Percentiles rank a stretch among this genome's conserved stretches.
These are phyloP conservation scores for Rhynchospora pubera DNA, from an alignment of 176 grass and related monocot genomes.

Conservation along the genomic window DNA sequence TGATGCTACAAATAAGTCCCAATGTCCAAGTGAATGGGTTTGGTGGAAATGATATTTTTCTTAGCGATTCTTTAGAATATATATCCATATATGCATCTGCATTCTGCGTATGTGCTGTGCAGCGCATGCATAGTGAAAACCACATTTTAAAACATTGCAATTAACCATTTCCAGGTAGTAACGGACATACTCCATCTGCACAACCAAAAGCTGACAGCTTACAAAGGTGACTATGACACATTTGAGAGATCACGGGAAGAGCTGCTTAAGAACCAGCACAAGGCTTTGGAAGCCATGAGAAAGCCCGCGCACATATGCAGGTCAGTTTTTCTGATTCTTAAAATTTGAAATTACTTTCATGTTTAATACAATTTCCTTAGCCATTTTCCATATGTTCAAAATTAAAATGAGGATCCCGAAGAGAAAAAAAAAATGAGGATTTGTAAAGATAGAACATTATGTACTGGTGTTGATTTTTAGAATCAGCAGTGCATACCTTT, in stretches of 20 bases:
- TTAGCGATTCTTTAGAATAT: neutral
- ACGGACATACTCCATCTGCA: conserved; percentile 94
- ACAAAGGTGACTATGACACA: conserved; percentile 98
- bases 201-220: conserved; percentile 66
- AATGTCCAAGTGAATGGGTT: neutral
- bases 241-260: conserved; percentile 86
- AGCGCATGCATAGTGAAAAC: too few relatives aligned
- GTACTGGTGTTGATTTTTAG: neutral
- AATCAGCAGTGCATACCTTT: neutral
- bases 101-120: too few relatives aligned
- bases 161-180: conserved; percentile 54
- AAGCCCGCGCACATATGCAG: conserved; percentile 87
- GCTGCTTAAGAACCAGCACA: conserved; percentile 85
- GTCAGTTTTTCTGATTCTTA: conserved; percentile 32
- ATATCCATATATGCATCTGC: too few relatives aligned
- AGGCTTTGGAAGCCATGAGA: conserved; percentile 85
- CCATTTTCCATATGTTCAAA: neutral
- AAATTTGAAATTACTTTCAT: neutral
- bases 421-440: too few relatives aligned
- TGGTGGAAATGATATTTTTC: neutral
- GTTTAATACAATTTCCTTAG: conserved; percentile 4
- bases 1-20: neutral
- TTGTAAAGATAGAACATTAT: neutral
- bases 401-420: neutral
- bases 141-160: conserved; percentile 12